Base-by-base conservation (phyloP, 2,329 filamentous ascomycete genomes). In the Mycocentrospora acerina region DNA sequence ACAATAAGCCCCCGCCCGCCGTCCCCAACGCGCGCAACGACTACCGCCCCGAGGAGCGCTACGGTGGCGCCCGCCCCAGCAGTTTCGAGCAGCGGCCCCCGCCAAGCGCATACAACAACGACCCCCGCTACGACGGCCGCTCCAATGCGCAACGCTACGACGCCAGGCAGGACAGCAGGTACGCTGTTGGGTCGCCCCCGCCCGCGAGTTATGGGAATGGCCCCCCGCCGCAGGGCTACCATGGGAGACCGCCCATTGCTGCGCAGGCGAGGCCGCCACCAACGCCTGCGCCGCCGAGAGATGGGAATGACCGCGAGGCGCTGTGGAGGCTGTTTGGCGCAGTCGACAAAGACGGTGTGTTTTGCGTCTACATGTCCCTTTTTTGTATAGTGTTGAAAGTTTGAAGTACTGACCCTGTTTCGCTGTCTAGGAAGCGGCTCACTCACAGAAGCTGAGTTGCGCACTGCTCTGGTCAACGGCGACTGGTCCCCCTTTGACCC, bases 401-500 rank as follows among this genome's bases (percentile, higher is more conserved):
- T 11, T 16, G n/a, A n/a, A n/a, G n/a, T n/a, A n/a, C 2, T 15
- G 27, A 37, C 14, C 40, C 42, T 53, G 53, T 29, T 5, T 14
- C 29, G 22, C 22, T 15, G 27, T 29, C 67, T 65, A 80, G 85
- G 82, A 39, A 89, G 80, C 35, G 90, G 91, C 14, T 82, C 90
- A 50, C 79, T 98, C 31, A 90, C 86, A 2, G 90, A 95, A 69
- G 77, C 78, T 35, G 91, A 97, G 68, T 83, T 98, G 28, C 85
- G 88, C 8, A 85, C 87, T 1, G 93, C 93, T 14, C 82, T 98
- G 5, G 90, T 97, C 43, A 98, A 98, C 64, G 91, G 90, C 38
- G 93, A 98, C 75, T 96, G 88, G 81, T 88, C 88, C 2, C 81
- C 89, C 4, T 98, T 98, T 67, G 90, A 98, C 69, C 79, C 83